Evolutionary conservation across 768 basidiomycete species (phyloP).

Genomic region (Stropharia rugosoannulata): DNA sequence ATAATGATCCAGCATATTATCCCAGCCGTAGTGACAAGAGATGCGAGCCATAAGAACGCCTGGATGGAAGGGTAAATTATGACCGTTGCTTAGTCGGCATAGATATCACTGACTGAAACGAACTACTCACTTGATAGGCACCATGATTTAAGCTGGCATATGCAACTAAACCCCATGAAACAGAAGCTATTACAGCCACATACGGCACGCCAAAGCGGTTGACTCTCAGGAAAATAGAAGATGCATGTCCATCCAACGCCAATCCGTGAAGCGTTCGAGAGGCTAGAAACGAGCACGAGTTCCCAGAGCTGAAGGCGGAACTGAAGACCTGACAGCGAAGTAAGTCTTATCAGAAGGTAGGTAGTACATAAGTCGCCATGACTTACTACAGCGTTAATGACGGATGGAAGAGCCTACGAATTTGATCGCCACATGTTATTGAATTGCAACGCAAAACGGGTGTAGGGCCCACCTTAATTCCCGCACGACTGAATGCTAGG

Average conservation of each 20-base stretch:
- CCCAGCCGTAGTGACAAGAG: constrained; percentile 30
- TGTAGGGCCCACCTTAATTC: constrained; percentile 46
- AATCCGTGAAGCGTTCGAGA: constrained; percentile 39
- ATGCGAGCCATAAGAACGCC: constrained; percentile 28
- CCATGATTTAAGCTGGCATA: constrained; percentile 26
- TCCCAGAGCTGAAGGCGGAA: constrained; percentile 59
- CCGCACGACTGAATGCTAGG: constrained; percentile 60
- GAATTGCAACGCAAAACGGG: background rate
- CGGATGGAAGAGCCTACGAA: constrained; percentile 27
- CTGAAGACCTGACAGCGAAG: constrained; percentile 38
- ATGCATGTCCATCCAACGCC: constrained; percentile 37
- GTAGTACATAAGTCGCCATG: background rate
- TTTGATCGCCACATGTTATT: background rate
- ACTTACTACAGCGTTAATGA: constrained; percentile 55
- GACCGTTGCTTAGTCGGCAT: background rate
- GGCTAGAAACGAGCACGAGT: constrained; percentile 47
- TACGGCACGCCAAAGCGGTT: constrained; percentile 32
- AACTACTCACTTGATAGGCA: constrained; percentile 21
- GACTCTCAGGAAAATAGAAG: constrained; percentile 26
- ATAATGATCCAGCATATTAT: constrained; percentile 30
- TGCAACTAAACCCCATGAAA: constrained; percentile 24
- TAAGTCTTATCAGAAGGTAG: background rate
- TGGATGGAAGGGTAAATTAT: constrained; percentile 4
- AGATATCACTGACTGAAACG: background rate
- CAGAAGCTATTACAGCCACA: constrained; percentile 23